Percentiles rank a stretch among this genome's conserved stretches.
phyloP scores from a whole-genome alignment of 495 filamentous ascomycete genomes.

The Aspergillus sclerotiicarbonarius region DNA sequence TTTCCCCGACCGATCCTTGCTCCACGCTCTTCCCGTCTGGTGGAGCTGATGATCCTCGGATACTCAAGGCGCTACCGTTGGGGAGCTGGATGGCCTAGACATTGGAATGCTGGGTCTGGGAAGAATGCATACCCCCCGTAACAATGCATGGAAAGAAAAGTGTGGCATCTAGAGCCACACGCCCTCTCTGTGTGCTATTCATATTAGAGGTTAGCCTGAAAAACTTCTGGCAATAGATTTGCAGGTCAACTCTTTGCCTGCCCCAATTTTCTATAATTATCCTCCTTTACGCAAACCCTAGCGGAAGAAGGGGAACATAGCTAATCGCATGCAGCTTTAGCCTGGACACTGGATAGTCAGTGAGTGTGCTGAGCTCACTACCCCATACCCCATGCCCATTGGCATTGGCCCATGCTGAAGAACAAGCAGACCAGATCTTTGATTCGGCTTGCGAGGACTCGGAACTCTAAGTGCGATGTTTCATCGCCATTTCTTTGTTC shows the following conservation, averaged over 20 bases:
- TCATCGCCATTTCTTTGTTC: neutral
- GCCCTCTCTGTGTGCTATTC: constrained; percentile 5
- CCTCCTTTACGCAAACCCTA: constrained; percentile 5
- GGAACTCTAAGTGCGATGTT: neutral
- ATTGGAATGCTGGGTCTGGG: constrained; percentile 29
- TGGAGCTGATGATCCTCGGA: constrained; percentile 7
- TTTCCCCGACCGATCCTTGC: constrained; percentile 4
- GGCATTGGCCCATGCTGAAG: neutral
- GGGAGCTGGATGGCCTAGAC: constrained; percentile 28
- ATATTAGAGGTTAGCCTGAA: constrained; percentile 10
- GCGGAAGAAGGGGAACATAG: neutral
- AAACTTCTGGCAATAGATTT: constrained; percentile 7
- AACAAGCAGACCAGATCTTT: no score
- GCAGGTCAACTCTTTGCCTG: constrained; percentile 7
- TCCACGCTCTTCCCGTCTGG: constrained; percentile 1
- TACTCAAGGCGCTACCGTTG: constrained; percentile 10
- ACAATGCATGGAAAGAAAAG: constrained; percentile 30
- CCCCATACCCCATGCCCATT: neutral
- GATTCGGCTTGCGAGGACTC: neutral
- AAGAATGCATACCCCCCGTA: constrained; percentile 37
- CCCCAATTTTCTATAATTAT: constrained; percentile 23
- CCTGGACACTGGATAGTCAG: neutral
- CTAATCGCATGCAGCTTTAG: constrained; percentile 11
- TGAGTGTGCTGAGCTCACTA: neutral
- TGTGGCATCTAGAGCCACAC: constrained; percentile 24